Percentiles rank a stretch among this genome's conserved stretches.
Conservation (phyloP, 163 green algal genomes). For the Scenedesmus sp. region DNA sequence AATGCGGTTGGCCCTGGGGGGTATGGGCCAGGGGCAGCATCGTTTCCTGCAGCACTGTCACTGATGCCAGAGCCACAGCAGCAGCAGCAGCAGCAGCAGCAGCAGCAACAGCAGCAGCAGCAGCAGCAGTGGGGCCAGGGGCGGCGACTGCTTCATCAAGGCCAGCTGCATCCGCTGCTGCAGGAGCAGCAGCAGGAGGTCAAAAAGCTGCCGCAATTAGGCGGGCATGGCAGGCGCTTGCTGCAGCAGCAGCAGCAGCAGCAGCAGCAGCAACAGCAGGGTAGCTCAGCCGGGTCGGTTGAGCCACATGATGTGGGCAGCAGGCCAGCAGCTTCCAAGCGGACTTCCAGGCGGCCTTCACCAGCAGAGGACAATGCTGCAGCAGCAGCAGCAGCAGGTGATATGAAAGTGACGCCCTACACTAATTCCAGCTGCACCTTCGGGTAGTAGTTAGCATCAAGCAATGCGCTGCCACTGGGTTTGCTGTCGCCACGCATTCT, state of each 20-base stretch:
- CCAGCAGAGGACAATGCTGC: not conserved
- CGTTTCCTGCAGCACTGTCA: constrained; percentile 4
- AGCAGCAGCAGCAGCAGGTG: no score
- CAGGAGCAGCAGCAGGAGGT: not conserved
- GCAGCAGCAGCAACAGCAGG: constrained; percentile 1
- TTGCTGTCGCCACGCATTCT: no score
- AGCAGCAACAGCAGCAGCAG: not conserved
- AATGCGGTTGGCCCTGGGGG: constrained; percentile 8
- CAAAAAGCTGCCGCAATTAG: not conserved
- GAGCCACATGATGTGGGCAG: not conserved
- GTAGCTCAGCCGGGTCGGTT: not conserved
- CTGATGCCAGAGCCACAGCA: not conserved
- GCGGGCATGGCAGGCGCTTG: not conserved
- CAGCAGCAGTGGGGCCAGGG: not conserved
- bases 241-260: not conserved
- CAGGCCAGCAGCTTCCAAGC: not conserved
- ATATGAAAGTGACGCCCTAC: no score
- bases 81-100: not conserved
- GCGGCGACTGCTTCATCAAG: no score
- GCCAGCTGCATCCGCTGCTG: not conserved
- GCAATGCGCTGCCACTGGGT: no score
- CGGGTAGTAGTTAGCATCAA: no score
- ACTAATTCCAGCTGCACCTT: no score
- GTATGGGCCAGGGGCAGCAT: constrained; percentile 29
- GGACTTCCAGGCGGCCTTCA: not conserved